Base-by-base conservation (phyloP, 495 filamentous ascomycete genomes). In the Xylaria sp. region DNA sequence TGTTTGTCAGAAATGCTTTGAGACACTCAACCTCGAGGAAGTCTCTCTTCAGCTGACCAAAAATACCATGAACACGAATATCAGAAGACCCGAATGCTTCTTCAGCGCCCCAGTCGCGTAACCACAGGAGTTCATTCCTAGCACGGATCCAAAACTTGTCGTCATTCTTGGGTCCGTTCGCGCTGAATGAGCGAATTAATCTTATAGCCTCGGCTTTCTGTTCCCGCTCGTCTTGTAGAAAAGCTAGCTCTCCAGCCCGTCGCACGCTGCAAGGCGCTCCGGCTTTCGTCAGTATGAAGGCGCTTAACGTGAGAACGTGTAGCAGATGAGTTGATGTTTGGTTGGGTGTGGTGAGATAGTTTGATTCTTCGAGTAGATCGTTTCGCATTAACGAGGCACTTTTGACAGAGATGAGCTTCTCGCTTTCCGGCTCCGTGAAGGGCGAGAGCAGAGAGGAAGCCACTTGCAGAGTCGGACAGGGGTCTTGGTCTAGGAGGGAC, bases 91-190 rank as follows among this genome's bases (percentile, higher is more conserved):
- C 69, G 43, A 67, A 68, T 69, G 74, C 29, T 72, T 82, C 75
- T 63, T 88, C 85, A 3, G 84, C 81, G 29, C 89, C 91, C 94
- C 94, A 97, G 77, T 90, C 88, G 74, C 89, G 88, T 37, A 97
- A 87, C 94, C 94, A 97, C 2, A 95, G 80, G 19, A 97, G 77
- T 75, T 92, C 88, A 62, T 88, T 85, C 46, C 93, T 86, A 9
- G 88, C 83, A 29, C 80, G 80, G 46, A 82, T 82, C 94, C 94
- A 97, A 61, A 90, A 88, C 71, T 85, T 87, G 31, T 90, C 88
- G 69, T 92, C 88, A 55, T 85, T 87, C 62, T 85, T 88, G 0
- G 84, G 78, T 0, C 85, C 78, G 24, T 87, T 85, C 40, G 82
- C 84, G 35, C 82, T 77, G 5, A 85, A 78, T 3, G 82, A 83